phyloP scores from a whole-genome alignment of 2,329 filamentous ascomycete species.

The Cercospora beticola region DNA sequence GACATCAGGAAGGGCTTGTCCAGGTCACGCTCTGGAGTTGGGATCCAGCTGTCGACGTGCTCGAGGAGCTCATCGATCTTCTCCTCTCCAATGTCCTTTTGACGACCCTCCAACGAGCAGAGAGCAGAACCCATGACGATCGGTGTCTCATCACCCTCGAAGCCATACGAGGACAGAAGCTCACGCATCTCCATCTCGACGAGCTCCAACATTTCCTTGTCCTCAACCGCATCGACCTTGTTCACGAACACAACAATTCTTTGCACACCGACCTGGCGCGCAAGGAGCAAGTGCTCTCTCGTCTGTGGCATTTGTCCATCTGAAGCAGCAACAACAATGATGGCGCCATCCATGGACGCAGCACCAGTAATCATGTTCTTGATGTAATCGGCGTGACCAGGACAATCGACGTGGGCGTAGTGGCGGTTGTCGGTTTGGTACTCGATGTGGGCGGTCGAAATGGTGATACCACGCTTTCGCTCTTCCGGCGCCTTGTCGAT shows the following conservation, averaged over 20 bases:
- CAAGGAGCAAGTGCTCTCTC: constrained; percentile 94
- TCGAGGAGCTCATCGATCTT: constrained; percentile 91
- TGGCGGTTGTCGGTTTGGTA: constrained; percentile 92
- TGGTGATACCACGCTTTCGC: constrained; percentile 99
- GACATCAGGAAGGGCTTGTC: constrained; percentile 99
- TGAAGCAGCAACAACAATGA: constrained; percentile 96
- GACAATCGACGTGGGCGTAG: constrained; percentile 99
- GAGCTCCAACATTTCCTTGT: constrained; percentile 99
- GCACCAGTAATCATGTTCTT: constrained; percentile 99
- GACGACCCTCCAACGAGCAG: constrained; percentile 83
- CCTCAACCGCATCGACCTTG: constrained; percentile 96
- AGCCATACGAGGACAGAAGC: constrained; percentile 86
- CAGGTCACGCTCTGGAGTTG: constrained; percentile 86
- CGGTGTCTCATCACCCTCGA: constrained; percentile 96
- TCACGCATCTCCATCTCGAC: constrained; percentile 99
- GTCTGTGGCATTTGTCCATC: constrained; percentile 99
- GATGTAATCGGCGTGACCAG: constrained; percentile 99
- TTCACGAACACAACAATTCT: constrained; percentile 99
- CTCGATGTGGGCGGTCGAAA: constrained; percentile 97
- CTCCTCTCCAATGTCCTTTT: constrained; percentile 78
- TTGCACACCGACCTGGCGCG: constrained; percentile 97
- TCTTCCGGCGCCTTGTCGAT: constrained; percentile 99
- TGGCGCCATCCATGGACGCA: constrained; percentile 98
- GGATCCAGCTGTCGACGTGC: constrained; percentile 94
- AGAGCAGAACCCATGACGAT: constrained; percentile 97